A percentile compares a stretch with the other conserved stretches of the same genome.
Evolutionary conservation across 2,329 filamentous ascomycete genomes (phyloP).

Genomic region (Coleophoma eucalyptorum): DNA sequence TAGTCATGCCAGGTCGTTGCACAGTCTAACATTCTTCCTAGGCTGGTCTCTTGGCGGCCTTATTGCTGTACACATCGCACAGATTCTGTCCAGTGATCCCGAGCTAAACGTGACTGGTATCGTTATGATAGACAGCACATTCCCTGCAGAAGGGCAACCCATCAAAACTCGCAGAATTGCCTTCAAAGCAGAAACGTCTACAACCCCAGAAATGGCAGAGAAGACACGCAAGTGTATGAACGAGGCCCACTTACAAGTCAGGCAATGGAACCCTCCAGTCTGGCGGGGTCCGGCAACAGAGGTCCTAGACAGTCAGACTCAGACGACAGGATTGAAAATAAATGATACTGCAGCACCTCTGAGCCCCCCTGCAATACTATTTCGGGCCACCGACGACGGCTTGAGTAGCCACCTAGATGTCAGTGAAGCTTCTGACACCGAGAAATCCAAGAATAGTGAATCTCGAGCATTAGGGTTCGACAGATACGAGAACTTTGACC

Average conservation of each 20-base stretch:
- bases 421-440: neutral
- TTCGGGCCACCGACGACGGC: neutral
- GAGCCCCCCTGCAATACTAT: neutral
- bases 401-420: neutral
- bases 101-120: constrained; percentile 1
- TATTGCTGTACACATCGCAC: neutral
- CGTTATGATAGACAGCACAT: constrained; percentile 1
- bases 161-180: neutral
- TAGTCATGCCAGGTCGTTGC: neutral
- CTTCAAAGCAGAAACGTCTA: neutral
- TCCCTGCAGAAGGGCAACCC: neutral
- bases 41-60: constrained; percentile 1
- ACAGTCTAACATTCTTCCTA: neutral
- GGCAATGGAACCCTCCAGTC: neutral
- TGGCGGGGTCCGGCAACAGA: neutral
- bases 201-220: neutral
- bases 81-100: neutral
- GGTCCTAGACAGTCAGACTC: neutral
- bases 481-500: constrained; percentile 1
- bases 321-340: neutral
- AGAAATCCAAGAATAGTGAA: neutral
- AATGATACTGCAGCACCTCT: neutral
- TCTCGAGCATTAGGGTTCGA: neutral
- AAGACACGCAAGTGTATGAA: constrained; percentile 1
- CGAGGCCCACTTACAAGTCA: neutral